Percentiles rank a stretch among this genome's conserved stretches.
phyloP scores from a whole-genome alignment of 2,329 filamentous ascomycete genomes.

The Diplocarpon mali region DNA sequence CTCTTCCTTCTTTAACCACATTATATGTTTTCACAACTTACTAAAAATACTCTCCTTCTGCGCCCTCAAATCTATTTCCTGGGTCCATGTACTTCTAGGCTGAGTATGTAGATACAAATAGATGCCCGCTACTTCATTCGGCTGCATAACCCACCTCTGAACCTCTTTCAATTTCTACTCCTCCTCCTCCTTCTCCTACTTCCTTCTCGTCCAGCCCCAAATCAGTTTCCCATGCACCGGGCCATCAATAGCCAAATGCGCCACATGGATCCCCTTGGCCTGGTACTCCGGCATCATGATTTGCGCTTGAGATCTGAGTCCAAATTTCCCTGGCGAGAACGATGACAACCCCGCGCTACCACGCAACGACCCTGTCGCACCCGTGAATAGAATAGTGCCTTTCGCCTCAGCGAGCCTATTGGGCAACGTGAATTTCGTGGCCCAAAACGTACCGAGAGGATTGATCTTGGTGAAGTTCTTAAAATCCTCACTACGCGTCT shows the following conservation, averaged over 20 bases:
- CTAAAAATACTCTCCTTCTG: slow-evolving; percentile 19
- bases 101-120: slow-evolving; percentile 80
- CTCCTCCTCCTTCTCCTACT: slow-evolving; percentile 32
- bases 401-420: slow-evolving; percentile 13
- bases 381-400: slow-evolving; percentile 58
- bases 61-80: slow-evolving; percentile 61
- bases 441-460: slow-evolving; percentile 18
- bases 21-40: slow-evolving; percentile 1
- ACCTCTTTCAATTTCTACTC: slow-evolving; percentile 11
- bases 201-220: slow-evolving; percentile 34
- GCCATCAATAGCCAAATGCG: slow-evolving; percentile 70
- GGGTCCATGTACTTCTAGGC: slow-evolving; percentile 64
- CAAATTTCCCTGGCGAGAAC: slow-evolving; percentile 72
- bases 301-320: slow-evolving; percentile 59
- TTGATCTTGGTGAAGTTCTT: slow-evolving; percentile 18
- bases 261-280: slow-evolving; percentile 69
- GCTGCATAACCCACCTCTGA: slow-evolving; percentile 16
- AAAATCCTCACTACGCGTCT: slow-evolving; percentile 16
- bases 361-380: slow-evolving; percentile 68
- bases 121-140: slow-evolving; percentile 60
- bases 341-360: slow-evolving; percentile 55
- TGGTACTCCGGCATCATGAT: slow-evolving; percentile 71
- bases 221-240: slow-evolving; percentile 37
- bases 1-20: background rate
- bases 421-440: slow-evolving; percentile 13